Evolutionary conservation across 495 filamentous ascomycete species (phyloP), one percentile per base, ranked within the genome.

Genomic region (Polyplosphaeria fusca): DNA sequence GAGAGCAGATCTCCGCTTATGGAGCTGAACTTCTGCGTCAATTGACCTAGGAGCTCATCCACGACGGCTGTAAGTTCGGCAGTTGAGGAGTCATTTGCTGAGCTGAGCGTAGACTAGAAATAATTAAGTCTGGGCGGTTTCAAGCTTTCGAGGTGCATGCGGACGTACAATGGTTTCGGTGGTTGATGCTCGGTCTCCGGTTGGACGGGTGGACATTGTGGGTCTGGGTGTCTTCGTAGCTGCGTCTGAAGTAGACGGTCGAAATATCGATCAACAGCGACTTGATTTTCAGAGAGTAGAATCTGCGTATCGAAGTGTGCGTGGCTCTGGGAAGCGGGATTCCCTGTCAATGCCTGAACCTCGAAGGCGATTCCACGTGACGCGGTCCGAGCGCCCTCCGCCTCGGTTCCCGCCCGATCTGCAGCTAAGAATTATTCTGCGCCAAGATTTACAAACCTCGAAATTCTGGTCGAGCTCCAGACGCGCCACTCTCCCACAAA

Each of bases 1-100:
- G 85, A 79, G 64, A 95, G 89, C 43, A 98, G 84, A 67, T 95
- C 90, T 47, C 79, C 81, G 0, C 86, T 91, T 2, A 95, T 81
- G 30, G 78, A 81, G 22, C 85, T 81, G 67, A 96, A 94, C 69
- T 96, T 96, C 67, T 81, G 82, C 19, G 86, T 85, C 2, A 98
- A 74, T 26, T 87, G 83, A 65, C 91, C 85, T 9, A 98, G 77
- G 12, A 96, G 80, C 16, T 93, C 87, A 64, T 96, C 91, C 2
- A 96, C 83, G 0, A 86, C 86, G 2, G 80, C 84, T 2, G 84
- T 82, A 41, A 95, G 82, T 63, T 88, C 86, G 39, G 81, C 80
- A 14, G 78, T 57, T 37, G 61, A 42, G 14, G 26, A 44, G 45
- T 67, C 61, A 23, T 20, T 46, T 11, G 40, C 22, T 5, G 55